phyloP scores from a whole-genome alignment of 768 basidiomycete species.

The Boletus sensibilis region DNA sequence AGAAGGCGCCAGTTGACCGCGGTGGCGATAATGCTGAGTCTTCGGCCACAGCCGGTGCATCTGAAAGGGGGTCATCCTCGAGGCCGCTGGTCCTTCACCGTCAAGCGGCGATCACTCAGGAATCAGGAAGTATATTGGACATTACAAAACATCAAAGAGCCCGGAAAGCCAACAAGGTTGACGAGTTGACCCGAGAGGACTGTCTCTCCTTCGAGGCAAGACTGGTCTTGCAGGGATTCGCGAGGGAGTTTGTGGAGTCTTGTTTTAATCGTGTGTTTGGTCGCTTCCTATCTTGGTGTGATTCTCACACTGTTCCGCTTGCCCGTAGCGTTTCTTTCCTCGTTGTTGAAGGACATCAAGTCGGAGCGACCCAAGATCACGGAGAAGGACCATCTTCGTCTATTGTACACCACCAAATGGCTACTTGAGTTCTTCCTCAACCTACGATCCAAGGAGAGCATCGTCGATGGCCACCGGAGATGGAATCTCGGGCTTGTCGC shows the following conservation, averaged over 20 bases:
- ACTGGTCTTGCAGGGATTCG: constrained; percentile 63
- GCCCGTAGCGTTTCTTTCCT: constrained; percentile 76
- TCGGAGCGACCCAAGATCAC: constrained; percentile 89
- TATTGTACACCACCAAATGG: constrained; percentile 87
- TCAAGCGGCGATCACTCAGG: constrained; percentile 72
- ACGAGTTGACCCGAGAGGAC: constrained; percentile 68
- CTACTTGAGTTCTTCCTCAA: constrained; percentile 87
- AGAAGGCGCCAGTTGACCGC: constrained; percentile 31
- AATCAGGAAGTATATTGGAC: constrained; percentile 71
- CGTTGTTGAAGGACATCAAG: constrained; percentile 88
- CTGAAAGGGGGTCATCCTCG: constrained; percentile 33
- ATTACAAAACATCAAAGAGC: constrained; percentile 58
- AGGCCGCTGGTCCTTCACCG: constrained; percentile 78
- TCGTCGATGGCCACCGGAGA: constrained; percentile 28
- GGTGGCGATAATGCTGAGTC: constrained; percentile 25
- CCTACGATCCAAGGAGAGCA: constrained; percentile 39
- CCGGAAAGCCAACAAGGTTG: constrained; percentile 59
- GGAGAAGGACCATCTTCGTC: constrained; percentile 91
- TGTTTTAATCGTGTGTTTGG: constrained; percentile 82
- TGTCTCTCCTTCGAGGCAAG: constrained; percentile 66
- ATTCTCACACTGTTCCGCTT: constrained; percentile 18
- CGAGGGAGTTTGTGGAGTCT: constrained; percentile 69
- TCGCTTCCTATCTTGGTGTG: constrained; percentile 7
- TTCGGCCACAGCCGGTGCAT: constrained; percentile 19
- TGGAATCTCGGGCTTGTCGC: constrained; percentile 77